Evolutionary conservation across 352 stramenopile species (phyloP), one percentile per base, ranked within the genome.

Genomic region (Pythium insidiosum): DNA sequence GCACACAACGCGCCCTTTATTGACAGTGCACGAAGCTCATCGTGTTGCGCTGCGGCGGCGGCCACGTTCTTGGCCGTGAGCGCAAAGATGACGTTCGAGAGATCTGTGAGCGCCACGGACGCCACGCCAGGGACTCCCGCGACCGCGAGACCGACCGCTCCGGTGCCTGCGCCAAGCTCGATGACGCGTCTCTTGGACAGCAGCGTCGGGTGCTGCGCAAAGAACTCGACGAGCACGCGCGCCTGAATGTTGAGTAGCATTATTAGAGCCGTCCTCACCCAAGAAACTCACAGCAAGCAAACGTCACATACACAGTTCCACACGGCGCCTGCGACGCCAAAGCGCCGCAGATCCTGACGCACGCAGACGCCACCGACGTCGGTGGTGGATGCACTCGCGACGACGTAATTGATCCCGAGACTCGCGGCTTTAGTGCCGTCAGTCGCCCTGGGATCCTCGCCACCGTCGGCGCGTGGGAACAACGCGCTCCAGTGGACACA

Each of bases 281-380:
- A n/a, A 30, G 11, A 21, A 13, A 20, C 16, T 46, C 2, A 19
- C 13, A 23, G 11, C 16, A 12, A 18, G 28, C 35, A 20, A 41
- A 34, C 0, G 49, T 39, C 6, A 10, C 16, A 23, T 43, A 88
- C 75, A 48, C 71, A 83, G 50, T 86, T 80, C 76, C 76, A 89
- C 24, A 89, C 66, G 49, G 86, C 76, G 25, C 76, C 73, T 2
- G 71, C 71, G 36, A 87, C 77, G 13, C 76, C 76, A 18, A 73
- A 35, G 5, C 48, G 35, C 13, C 34, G 45, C 33, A 88, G 48
- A 24, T 82, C 53, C 52, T 88, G 76, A 1, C 56, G 48, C 26
- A 89, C 43, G 13, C 38, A 43, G 34, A 63, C 10, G 13, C 73
- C 28, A 3, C 45, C 53, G 20, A 68, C 54, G 15, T 51, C 47